Evolutionary conservation across 805 yeast genomes (phyloP), one percentile per base, ranked within the genome.

Genomic region (Hanseniaspora taiwanica): DNA sequence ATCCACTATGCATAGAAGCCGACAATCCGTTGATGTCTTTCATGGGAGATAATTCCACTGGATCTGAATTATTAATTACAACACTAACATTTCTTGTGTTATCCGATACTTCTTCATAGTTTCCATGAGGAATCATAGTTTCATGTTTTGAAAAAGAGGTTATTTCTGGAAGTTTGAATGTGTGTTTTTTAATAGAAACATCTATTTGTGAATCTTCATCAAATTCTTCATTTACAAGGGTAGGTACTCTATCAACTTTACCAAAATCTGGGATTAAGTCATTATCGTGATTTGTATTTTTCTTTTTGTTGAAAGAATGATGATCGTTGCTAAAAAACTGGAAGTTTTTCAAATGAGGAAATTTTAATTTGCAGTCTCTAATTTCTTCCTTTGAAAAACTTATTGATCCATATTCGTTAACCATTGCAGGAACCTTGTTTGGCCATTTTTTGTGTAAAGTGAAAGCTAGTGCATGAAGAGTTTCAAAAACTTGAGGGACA

Each of bases 401-500:
- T 3, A 78, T 51, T 42, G 69, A 65, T 3, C 81, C 86, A 8
- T 77, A 78, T 25, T 83, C 58, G 46, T 74, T 71, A 25, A 67
- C 69, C 53, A 89, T 71, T 3, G 65, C 60, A 1, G 87, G 83
- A 18, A 78, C 77, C 16, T 62, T 60, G 20, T 72, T 69, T 21
- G 74, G 65, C 48, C 69, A 66, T 44, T 61, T 64, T 39, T 64
- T 65, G 17, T 78, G 69, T 41, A 91, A 66, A 55, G 84, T 74
- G 48, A 74, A 83, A 38, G 86, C 77, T 47, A 89, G 62, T 2
- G 96, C 96, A 62, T 89, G 96, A 27, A 91, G 60, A 49, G 96
- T 87, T 59, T 85, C 86, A 55, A 91, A 81, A 20, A 91, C 97
- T 54, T 84, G 87, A 13, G 97, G 97, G 17, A 87, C 72, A 54